Evolutionary conservation across 1,139 yeast genomes (phyloP), one percentile per base, ranked within the genome.

Genomic region (Kodamaea suecica): DNA sequence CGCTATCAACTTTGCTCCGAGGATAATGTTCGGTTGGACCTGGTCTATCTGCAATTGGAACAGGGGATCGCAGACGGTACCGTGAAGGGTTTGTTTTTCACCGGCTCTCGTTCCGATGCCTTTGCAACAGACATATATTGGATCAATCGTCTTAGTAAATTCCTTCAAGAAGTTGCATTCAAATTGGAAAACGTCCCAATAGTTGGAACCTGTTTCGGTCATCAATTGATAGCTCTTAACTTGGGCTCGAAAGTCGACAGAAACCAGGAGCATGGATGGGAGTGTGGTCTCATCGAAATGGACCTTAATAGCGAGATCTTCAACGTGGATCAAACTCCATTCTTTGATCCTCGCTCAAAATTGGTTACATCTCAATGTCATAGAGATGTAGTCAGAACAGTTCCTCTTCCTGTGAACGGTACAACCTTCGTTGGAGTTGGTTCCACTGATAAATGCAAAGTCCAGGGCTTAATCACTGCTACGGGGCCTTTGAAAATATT

Each of bases 181-280:
- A 25, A 26, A 3, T 17, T 27, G 3, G 42, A 40, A 3, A 40
- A 49, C 43, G 50, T 68, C 34, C 83, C 83, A 1, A 44, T 77
- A 3, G 69, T 73, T 3, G 90, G 94, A 1, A 66, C 87, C 27
- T 88, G 96, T 55, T 87, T 85, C 55, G 97, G 96, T 3, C 96
- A 87, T 55, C 97, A 88, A 53, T 66, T 86, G 13, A 57, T 85
- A 17, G 82, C 80, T 2, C 69, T 80, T 39, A 78, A 82, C 5
- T 59, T 85, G 31, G 92, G 87, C 2, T 70, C 77, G 26, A 59
- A 61, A 32, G 82, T 83, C 3, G 77, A 64, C 5, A 64, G 78
- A 40, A 84, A 80, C 54, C 40, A 55, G 11, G 61, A 54, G 15
- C 44, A 57, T 24, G 94, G 94, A 2, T 82, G 92, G 86, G 96